These are phyloP conservation scores for Solanum stenotomum DNA, from an alignment of 257 asterid species.

Conservation along the genomic window DNA sequence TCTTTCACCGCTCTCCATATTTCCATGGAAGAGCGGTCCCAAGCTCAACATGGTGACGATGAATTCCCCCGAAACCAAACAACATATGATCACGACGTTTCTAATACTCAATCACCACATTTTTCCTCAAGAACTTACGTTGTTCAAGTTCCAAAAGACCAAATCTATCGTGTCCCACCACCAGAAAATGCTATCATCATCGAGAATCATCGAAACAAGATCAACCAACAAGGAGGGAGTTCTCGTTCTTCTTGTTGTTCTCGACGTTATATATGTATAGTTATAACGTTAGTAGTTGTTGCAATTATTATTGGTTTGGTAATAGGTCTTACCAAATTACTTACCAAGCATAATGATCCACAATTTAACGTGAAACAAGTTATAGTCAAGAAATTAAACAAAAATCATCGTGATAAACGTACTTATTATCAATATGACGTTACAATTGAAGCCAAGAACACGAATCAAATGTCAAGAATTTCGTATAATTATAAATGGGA, in stretches of 20 bases:
- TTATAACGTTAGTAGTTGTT: not conserved
- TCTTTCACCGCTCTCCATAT: conserved; percentile 13
- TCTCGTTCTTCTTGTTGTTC: conserved; percentile 5
- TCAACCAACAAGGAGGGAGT: not conserved
- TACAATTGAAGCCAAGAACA: not conserved
- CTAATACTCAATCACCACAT: not conserved
- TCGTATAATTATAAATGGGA: not conserved
- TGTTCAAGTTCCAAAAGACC: conserved; percentile 37
- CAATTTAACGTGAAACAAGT: not conserved
- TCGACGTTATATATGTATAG: conserved; percentile 2
- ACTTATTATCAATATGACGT: not conserved
- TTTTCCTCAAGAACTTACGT: conserved; percentile 19
- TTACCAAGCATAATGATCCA: not conserved
- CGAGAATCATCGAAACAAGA: not conserved
- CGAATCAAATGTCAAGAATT: not conserved
- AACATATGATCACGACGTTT: not conserved
- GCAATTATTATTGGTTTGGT: not conserved
- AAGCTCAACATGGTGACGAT: not conserved
- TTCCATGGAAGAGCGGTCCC: conserved; percentile 26
- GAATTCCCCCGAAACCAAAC: not conserved
- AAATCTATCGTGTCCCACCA: conserved; percentile 31
- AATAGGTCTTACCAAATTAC: not conserved
- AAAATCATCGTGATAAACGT: not conserved
- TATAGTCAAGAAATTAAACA: not conserved
- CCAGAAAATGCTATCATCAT: conserved; percentile 22